Base-by-base conservation (phyloP, 352 stramenopile genomes). In the Globisporangium spiculum region DNA sequence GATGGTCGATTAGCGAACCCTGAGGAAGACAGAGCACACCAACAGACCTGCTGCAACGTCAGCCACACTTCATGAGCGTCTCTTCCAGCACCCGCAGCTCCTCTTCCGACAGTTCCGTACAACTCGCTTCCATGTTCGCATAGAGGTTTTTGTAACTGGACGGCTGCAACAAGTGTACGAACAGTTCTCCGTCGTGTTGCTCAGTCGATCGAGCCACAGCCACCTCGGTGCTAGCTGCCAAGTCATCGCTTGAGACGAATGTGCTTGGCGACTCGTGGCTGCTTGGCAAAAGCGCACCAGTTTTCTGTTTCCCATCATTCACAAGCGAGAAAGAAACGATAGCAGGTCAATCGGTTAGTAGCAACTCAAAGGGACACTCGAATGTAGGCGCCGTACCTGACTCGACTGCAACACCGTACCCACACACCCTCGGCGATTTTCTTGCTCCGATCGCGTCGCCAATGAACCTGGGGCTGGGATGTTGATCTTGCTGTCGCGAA, bases 31-130 rank as follows among this genome's bases (percentile, higher is more conserved):
- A 36, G 53, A 9, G 20, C 4, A 16, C 12, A 36, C 57, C 34
- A n/a, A 18, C 12, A 34, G n/a, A 30, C 32, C 38, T 54, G 7
- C 30, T 32, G 30, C 41, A 22, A 50, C 41, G 4, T 50, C 41
- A 65, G 20, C 60, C 50, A 12, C 10, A 63, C 32, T 62, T 58
- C 66, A 59, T n/a, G 9, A 80, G 64, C n/a, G 75, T 75, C 20
- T 76, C 69, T 5, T 73, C 58, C 9, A 78, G 62, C 24, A 81
- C 60, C 9, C 60, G 64, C 26, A 70, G 55, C 67, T 81, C 72
- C 9, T 78, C 75, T 12, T 34, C 58, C 22, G 71, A 77, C 44
- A 79, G 30, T 44, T 71, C 65, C 3, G 14, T 54, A 27, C 9
- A 41, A n/a, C 4, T 32, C 12, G 3, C 22, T 55, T 64, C 36